A percentile compares a stretch with the other conserved stretches of the same genome.
phyloP scores from a whole-genome alignment of 2,329 filamentous ascomycete species.

The Plenodomus biglobosus region DNA sequence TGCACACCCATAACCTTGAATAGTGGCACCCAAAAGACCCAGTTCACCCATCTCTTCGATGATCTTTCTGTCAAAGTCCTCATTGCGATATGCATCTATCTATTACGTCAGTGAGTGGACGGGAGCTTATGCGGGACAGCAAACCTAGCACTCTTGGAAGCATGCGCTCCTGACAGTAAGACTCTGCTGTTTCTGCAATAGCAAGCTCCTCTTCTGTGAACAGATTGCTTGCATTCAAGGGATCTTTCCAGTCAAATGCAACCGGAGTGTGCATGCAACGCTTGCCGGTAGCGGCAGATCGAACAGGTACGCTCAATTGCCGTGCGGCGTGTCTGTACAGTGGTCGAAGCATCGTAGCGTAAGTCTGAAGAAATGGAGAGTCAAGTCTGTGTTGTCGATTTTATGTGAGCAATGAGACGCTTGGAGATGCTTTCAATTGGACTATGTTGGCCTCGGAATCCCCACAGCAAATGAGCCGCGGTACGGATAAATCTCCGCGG shows the following conservation, averaged over 20 bases:
- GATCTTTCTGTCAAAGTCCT: slow-evolving; percentile 83
- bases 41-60: slow-evolving; percentile 90
- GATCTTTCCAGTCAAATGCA: slow-evolving; percentile 88
- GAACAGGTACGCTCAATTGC: slow-evolving; percentile 40
- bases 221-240: slow-evolving; percentile 71
- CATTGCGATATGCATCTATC: slow-evolving; percentile 80
- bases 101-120: slow-evolving; percentile 8
- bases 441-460: slow-evolving; percentile 26
- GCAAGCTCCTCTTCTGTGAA: slow-evolving; percentile 89
- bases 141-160: slow-evolving; percentile 81
- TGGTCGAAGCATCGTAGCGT: slow-evolving; percentile 48
- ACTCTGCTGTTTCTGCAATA: slow-evolving; percentile 85
- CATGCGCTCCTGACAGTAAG: slow-evolving; percentile 90
- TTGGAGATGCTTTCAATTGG: slow-evolving; percentile 10
- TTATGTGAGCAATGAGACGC: not conserved
- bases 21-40: slow-evolving; percentile 82
- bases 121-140: slow-evolving; percentile 2
- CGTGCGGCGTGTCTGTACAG: slow-evolving; percentile 43
- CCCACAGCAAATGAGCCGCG: slow-evolving; percentile 24
- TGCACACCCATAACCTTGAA: slow-evolving; percentile 85
- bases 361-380: not conserved
- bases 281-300: slow-evolving; percentile 36
- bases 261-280: slow-evolving; percentile 49
- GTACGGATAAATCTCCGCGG: slow-evolving; percentile 26
- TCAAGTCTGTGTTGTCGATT: not conserved